Percentiles rank a stretch among this genome's conserved stretches.
Evolutionary conservation across 2,329 filamentous ascomycete species (phyloP).

Genomic region (Periconia macrospinosa): DNA sequence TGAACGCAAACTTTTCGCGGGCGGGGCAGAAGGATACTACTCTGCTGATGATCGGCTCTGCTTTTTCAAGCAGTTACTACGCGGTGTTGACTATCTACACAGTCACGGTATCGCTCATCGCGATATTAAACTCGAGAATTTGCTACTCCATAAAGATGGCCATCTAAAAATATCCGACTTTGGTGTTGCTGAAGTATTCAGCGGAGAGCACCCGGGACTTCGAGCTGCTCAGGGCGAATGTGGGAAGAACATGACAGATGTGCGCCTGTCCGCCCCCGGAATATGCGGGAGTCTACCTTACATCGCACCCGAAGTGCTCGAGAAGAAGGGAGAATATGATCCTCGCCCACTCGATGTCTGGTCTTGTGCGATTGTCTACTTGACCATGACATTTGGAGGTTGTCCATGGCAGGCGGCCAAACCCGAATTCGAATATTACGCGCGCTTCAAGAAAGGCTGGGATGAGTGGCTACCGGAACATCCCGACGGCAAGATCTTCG

Average conservation of each 20-base stretch:
- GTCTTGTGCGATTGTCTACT: constrained; percentile 81
- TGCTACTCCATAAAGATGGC: constrained; percentile 76
- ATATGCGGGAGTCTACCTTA: constrained; percentile 86
- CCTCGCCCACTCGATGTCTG: constrained; percentile 82
- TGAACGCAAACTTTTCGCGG: constrained; percentile 58
- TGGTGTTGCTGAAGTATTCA: constrained; percentile 85
- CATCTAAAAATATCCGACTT: constrained; percentile 92
- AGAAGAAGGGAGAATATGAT: constrained; percentile 68
- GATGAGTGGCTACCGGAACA: constrained; percentile 65
- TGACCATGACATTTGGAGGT: constrained; percentile 73
- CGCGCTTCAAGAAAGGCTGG: constrained; percentile 68
- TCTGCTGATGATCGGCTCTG: constrained; percentile 71
- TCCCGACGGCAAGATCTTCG: constrained; percentile 53
- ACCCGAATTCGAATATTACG: constrained; percentile 59
- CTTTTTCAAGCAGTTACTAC: constrained; percentile 85
- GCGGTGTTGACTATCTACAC: constrained; percentile 81
- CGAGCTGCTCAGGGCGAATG: constrained; percentile 73
- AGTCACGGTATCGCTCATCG: constrained; percentile 83
- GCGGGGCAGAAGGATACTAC: constrained; percentile 57
- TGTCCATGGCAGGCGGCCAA: constrained; percentile 75
- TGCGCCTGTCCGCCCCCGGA: constrained; percentile 74
- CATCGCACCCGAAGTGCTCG: constrained; percentile 81
- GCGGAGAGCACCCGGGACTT: constrained; percentile 77
- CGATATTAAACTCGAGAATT: constrained; percentile 88
- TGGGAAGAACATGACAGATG: constrained; percentile 70